Evolutionary conservation across 139 green algal species (phyloP).

Genomic region (Tetradesmus obliquus): DNA sequence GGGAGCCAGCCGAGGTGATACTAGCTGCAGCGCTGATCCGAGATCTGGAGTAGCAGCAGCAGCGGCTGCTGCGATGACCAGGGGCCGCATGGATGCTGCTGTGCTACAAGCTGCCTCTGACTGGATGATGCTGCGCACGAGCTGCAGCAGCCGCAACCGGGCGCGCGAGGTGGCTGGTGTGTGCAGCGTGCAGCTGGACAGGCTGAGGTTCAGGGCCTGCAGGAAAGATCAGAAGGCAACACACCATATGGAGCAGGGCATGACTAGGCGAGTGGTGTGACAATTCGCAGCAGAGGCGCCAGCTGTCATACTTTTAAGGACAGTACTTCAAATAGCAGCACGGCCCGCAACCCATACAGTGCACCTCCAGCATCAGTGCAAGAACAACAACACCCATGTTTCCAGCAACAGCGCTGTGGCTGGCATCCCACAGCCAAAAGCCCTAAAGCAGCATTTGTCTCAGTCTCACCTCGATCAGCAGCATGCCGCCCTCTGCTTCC

Average conservation of each 20-base stretch:
- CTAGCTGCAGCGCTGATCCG: background rate
- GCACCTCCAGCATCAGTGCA: no score
- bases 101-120: conserved; percentile 32
- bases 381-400: no score
- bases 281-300: no score
- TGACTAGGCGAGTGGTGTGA: no score
- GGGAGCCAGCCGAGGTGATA: background rate
- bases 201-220: conserved; percentile 23
- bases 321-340: no score
- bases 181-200: background rate
- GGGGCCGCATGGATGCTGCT: no score
- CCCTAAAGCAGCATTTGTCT: no score
- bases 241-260: background rate
- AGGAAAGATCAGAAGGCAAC: background rate
- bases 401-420: no score
- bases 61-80: background rate
- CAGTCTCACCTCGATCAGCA: conserved; percentile 13
- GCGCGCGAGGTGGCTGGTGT: background rate
- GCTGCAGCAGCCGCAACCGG: conserved; percentile 18
- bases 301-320: no score
- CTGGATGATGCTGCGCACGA: conserved; percentile 38
- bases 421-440: no score
- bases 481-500: conserved; percentile 36
- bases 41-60: background rate
- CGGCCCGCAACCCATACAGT: no score